Base-by-base conservation (phyloP, 2,329 filamentous ascomycete species). In the Xylariaceae sp. region DNA sequence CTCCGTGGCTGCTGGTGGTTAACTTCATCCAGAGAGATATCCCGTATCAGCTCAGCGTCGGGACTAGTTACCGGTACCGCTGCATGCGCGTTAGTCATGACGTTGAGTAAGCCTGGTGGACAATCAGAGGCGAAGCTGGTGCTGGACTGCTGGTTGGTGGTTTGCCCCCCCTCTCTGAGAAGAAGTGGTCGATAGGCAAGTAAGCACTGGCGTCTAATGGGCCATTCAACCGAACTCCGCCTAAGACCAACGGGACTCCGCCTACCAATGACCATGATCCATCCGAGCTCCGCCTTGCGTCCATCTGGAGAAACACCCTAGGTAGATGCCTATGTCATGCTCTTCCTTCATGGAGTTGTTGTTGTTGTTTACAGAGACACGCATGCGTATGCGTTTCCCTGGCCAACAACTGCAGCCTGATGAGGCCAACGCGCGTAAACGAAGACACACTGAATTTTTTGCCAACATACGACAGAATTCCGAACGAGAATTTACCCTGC, bases 121-220 rank as follows among this genome's bases (percentile, higher is more conserved):
- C 37, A 9, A 10, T 42, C 11, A 42, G 37, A 42, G 9, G 37
- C 37, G 37, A 42, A 42, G 37, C 37, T 42, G 37, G 37, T 42
- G 23, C 23, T 30, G 23, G 23, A 5, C 23, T 30, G 23, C 23
- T 42, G 37, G 37, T 42, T 42, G 9, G 8, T 42, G 37, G 37
- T 42, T 13, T 10, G 11, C 3, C 37, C 37, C 37, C 11, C 37
- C 37, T 42, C 37, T 23, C 47, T 15, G 15, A 45, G 49, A 23
- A 44, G 34, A 50, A 30, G 51, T 15, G 51, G 34, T 35, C 48
- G 52, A 51, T 50, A 45, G 53, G 50, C 35, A 58, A 51, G 48
- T 50, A 45, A 55, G 50, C 35, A 58, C 48, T 45, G 54, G 60
- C 60, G 60, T 54, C 57, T 64, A 62, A 58, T 54, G 35, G 42